Base-by-base conservation (phyloP, 192 early-diverging fungal genomes). In the Rhizophlyctis rosea region DNA sequence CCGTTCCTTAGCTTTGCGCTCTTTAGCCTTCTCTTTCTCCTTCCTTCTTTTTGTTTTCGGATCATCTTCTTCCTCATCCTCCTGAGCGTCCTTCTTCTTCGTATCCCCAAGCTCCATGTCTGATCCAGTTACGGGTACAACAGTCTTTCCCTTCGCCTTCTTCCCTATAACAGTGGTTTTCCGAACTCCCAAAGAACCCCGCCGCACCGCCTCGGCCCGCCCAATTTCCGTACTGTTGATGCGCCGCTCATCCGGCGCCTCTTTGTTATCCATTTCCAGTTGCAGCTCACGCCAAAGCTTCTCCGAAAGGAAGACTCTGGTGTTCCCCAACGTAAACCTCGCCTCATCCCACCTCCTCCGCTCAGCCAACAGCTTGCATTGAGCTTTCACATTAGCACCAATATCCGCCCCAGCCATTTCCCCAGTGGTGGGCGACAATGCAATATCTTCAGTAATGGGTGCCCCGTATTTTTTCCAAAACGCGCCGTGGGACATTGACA, bases 401-500 rank as follows among this genome's bases (percentile, higher is more conserved):
- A 44, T 13, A 44, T 44, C 39, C 18, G 18, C 7, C 18, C 39
- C 39, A 7, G 7, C 9, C 39, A 44, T 13, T 44, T 44, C 39
- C 7, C 18, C 39, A n/a, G n/a, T n/a, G 39, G 9, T 18, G 9
- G 39, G 39, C 39, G 39, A 44, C 9, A 44, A 7, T 5, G 50
- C 5, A 7, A 5, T 5, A 14, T 52, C 50, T 7, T 23, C 25
- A 24, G 13, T 23, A 7, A 52, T 28, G 13, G 25, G 50, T 28
- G 76, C 68, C 2, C 57, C 71, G 71, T 90, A 94, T 13, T 90
- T 76, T 4, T 88, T 80, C 14, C 78, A 68, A 56, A 92, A 87
- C 65, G 90, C 90, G 54, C 74, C 78, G 67, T 90, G 88, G 36
- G 85, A 76, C 60, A 88, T 81, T 16, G 76, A 78, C 9, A 83